Conservation (phyloP, 768 basidiomycete genomes). For the Boletellus sp. region DNA sequence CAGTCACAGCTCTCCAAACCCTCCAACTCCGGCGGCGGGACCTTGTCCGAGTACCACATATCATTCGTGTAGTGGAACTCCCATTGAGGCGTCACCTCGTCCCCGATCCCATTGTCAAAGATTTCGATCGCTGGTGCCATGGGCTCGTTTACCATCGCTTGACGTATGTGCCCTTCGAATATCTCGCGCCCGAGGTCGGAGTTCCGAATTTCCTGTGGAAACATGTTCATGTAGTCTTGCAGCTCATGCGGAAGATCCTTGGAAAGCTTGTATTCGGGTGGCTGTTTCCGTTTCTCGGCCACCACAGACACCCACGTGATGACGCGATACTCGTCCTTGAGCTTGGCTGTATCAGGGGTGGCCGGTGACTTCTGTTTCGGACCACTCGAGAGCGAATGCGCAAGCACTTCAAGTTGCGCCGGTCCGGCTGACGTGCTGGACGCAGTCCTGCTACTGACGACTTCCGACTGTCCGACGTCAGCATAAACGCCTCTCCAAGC, state of each 20-base stretch:
- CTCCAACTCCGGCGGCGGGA: conserved; percentile 60
- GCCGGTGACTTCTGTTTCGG: not conserved
- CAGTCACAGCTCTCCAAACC: conserved; percentile 70
- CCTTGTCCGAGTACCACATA: conserved; percentile 68
- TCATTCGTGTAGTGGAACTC: conserved; percentile 87
- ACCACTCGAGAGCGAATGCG: not conserved
- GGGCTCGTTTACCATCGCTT: conserved; percentile 65
- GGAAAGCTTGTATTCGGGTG: conserved; percentile 30
- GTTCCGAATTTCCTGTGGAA: conserved; percentile 38
- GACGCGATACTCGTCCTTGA: conserved; percentile 8
- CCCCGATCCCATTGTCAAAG: conserved; percentile 58
- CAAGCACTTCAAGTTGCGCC: not conserved
- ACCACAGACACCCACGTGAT: conserved; percentile 24
- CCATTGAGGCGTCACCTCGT: conserved; percentile 70
- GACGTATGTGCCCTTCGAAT: conserved; percentile 62
- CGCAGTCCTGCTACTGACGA: conserved; percentile 10
- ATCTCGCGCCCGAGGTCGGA: conserved; percentile 46
- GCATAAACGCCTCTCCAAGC: not conserved
- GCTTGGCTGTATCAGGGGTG: not conserved
- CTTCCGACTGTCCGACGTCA: conserved; percentile 12
- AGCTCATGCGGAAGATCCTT: conserved; percentile 58
- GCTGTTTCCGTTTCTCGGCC: conserved; percentile 12
- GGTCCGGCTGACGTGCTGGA: conserved; percentile 14
- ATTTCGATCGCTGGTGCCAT: conserved; percentile 66
- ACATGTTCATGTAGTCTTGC: conserved; percentile 63